phyloP scores from a whole-genome alignment of 805 yeast genomes.

The Metschnikowia santaceciliae region DNA sequence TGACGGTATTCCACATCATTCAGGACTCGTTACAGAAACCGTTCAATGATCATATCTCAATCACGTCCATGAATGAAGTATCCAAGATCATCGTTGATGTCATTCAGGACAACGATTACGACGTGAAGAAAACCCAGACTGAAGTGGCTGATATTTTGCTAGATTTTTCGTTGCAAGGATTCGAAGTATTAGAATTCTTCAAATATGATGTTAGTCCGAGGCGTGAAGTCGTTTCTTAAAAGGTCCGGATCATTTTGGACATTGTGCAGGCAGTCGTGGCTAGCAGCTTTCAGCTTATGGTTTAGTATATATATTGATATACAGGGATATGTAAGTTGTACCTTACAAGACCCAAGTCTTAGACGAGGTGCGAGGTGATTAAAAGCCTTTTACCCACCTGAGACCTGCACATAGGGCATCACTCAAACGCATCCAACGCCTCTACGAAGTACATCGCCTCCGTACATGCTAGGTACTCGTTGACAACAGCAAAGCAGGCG shows the following conservation, averaged over 20 bases:
- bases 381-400: no score
- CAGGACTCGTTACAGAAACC: slow-evolving; percentile 24
- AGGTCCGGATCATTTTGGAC: neutral
- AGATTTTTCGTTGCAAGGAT: slow-evolving; percentile 1
- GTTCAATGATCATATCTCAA: slow-evolving; percentile 25
- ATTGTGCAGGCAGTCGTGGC: neutral
- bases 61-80: slow-evolving; percentile 25
- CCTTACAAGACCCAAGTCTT: neutral
- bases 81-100: slow-evolving; percentile 25
- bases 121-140: neutral
- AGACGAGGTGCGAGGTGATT: no score
- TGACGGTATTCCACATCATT: slow-evolving; percentile 30
- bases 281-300: neutral
- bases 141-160: neutral
- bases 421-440: no score
- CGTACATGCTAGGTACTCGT: no score
- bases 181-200: neutral
- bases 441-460: no score
- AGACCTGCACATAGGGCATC: no score
- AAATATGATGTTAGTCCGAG: neutral
- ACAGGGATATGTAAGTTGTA: no score
- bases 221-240: neutral
- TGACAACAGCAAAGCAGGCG: no score
- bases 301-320: no score
- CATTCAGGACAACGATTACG: slow-evolving; percentile 15